Conservation (phyloP, 768 basidiomycete genomes). For the Suillus placidus region DNA sequence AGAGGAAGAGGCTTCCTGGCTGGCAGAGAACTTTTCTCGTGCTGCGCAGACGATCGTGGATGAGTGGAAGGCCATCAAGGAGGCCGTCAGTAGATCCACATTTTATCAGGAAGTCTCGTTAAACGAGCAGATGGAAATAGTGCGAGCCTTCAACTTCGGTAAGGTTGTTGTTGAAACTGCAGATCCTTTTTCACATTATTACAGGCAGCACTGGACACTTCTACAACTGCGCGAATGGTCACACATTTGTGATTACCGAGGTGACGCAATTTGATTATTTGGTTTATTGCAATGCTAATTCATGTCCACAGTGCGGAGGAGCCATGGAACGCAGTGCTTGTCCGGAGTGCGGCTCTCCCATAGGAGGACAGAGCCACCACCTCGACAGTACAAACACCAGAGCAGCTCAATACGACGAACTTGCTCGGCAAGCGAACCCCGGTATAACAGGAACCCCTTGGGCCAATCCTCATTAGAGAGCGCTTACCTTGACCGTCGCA, state of each 20-base stretch:
- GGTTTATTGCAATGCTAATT: neutral
- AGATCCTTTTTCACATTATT: neutral
- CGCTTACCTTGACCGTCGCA: neutral
- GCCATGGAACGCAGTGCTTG: slow-evolving; percentile 51
- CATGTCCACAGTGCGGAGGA: slow-evolving; percentile 53
- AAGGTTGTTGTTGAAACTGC: slow-evolving; percentile 13
- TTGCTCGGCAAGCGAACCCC: slow-evolving; percentile 33
- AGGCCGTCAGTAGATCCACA: slow-evolving; percentile 38
- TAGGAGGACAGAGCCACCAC: slow-evolving; percentile 52
- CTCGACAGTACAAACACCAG: slow-evolving; percentile 47
- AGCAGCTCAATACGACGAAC: slow-evolving; percentile 48
- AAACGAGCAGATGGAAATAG: slow-evolving; percentile 53
- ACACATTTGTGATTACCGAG: slow-evolving; percentile 61
- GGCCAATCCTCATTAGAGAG: slow-evolving; percentile 16
- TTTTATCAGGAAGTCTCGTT: slow-evolving; percentile 57
- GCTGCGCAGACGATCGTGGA: slow-evolving; percentile 42
- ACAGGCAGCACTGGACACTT: slow-evolving; percentile 47
- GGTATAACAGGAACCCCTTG: slow-evolving; percentile 37
- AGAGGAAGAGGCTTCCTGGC: slow-evolving; percentile 39
- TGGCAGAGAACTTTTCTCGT: slow-evolving; percentile 43
- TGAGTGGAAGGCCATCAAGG: slow-evolving; percentile 48
- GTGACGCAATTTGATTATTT: slow-evolving; percentile 33
- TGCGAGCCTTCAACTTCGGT: slow-evolving; percentile 56
- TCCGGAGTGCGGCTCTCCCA: slow-evolving; percentile 57
- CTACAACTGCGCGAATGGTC: slow-evolving; percentile 60